Conservation (phyloP, 164 flowering plant genomes). For the Umbellularia californica region DNA sequence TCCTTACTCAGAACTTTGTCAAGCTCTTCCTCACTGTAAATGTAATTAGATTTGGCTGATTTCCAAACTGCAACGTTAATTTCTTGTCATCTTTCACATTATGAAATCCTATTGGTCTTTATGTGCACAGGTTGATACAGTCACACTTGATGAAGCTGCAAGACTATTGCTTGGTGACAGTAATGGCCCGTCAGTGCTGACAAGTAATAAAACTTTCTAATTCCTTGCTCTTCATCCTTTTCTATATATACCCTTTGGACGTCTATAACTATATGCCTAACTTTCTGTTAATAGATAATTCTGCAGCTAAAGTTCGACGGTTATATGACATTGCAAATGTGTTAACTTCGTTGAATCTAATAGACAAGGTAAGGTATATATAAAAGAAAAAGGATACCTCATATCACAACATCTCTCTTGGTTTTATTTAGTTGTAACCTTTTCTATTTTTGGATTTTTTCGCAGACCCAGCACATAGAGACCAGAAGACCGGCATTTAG, state of each 20-base stretch:
- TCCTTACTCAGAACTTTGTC: slow-evolving; percentile 87
- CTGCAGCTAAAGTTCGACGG: slow-evolving; percentile 89
- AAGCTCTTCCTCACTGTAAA: slow-evolving; percentile 82
- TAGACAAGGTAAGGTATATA: slow-evolving; percentile 66
- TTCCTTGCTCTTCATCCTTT: neutral
- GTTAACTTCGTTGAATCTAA: slow-evolving; percentile 83
- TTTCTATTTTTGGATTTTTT: neutral
- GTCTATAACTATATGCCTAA: slow-evolving; percentile 9
- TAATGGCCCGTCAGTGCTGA: slow-evolving; percentile 43
- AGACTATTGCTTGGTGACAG: slow-evolving; percentile 60
- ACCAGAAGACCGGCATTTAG: slow-evolving; percentile 83
- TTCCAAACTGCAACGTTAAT: neutral
- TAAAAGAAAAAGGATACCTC: neutral
- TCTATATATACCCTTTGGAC: neutral
- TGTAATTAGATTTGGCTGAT: slow-evolving; percentile 25
- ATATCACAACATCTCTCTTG: neutral
- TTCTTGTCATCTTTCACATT: neutral
- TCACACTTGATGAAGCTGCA: slow-evolving; percentile 90
- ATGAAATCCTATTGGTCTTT: neutral
- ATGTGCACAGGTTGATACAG: slow-evolving; percentile 42
- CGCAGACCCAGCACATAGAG: slow-evolving; percentile 70
- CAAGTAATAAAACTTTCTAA: slow-evolving; percentile 48
- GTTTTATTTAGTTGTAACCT: neutral
- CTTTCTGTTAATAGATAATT: slow-evolving; percentile 18
- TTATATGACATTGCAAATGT: slow-evolving; percentile 97